phyloP scores from a whole-genome alignment of 2,329 filamentous ascomycete species.

The Colletotrichum tropicicola region DNA sequence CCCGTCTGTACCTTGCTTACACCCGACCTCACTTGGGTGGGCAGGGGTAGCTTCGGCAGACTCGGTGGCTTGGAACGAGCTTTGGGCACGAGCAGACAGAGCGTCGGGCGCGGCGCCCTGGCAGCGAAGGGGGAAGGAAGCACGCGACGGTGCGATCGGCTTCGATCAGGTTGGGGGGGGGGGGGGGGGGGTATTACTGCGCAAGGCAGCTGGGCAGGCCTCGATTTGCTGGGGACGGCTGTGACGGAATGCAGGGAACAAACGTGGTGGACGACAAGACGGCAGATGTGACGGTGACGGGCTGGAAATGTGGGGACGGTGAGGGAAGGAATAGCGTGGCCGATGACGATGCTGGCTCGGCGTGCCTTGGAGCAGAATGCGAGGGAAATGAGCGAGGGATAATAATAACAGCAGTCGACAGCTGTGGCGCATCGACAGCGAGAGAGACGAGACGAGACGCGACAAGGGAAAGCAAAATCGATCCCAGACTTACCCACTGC shows the following conservation, averaged over 20 bases:
- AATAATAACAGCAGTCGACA: constrained; percentile 17
- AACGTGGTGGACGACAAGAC: background rate
- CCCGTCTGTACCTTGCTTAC: constrained; percentile 11
- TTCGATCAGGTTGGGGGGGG: background rate
- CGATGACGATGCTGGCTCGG: constrained; percentile 18
- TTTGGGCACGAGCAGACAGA: background rate
- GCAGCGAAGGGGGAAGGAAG: background rate
- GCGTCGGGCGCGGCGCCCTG: background rate
- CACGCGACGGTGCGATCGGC: constrained; percentile 23
- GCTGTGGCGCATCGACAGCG: background rate
- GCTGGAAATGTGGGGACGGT: constrained; percentile 22
- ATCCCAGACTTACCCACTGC: constrained; percentile 54
- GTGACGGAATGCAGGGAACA: constrained; percentile 23
- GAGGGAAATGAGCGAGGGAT: background rate
- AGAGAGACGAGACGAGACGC: background rate
- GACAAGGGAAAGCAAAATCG: background rate
- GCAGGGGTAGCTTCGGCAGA: constrained; percentile 21
- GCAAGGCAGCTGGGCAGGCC: background rate
- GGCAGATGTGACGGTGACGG: constrained; percentile 15
- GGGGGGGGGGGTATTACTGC: too few relatives aligned
- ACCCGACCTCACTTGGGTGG: constrained; percentile 8
- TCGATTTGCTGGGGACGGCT: constrained; percentile 1
- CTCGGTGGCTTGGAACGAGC: background rate
- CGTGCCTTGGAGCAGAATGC: background rate
- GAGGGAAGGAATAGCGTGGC: constrained; percentile 14